Percentiles rank a stretch among this genome's conserved stretches.
phyloP scores from a whole-genome alignment of 805 yeast genomes.

The Ogataea ganodermae region DNA sequence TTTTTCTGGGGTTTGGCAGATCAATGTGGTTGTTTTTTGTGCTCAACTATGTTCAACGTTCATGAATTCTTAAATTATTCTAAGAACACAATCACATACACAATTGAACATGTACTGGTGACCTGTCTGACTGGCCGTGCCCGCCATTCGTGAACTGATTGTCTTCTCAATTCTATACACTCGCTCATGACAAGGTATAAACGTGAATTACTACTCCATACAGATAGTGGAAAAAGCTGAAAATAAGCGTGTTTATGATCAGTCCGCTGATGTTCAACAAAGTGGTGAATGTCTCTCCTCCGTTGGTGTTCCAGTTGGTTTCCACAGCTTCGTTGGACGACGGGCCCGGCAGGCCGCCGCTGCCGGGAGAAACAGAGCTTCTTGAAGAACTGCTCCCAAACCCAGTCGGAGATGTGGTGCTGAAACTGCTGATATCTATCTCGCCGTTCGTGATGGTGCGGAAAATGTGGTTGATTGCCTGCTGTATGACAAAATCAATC shows the following conservation, averaged over 20 bases:
- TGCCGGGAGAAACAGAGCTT: not conserved
- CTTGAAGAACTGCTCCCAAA: slow-evolving; percentile 4
- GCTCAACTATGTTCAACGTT: no score
- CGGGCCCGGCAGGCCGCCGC: not conserved
- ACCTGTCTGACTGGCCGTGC: no score
- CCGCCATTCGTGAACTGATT: no score
- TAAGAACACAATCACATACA: no score
- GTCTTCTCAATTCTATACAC: no score
- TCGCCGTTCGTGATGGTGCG: slow-evolving; percentile 16
- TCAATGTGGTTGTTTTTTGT: no score
- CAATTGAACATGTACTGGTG: no score
- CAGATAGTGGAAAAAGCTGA: slow-evolving; percentile 25
- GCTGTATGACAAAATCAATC: slow-evolving; percentile 23
- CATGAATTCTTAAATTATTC: no score
- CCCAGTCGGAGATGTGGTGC: slow-evolving; percentile 11
- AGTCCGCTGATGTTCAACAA: slow-evolving; percentile 21
- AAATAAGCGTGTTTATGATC: slow-evolving; percentile 23
- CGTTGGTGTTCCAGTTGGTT: slow-evolving; percentile 18
- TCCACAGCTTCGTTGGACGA: slow-evolving; percentile 5
- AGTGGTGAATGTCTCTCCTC: slow-evolving; percentile 23
- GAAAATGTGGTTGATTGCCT: slow-evolving; percentile 21
- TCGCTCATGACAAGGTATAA: slow-evolving; percentile 16
- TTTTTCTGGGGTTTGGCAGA: no score
- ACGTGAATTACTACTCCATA: slow-evolving; percentile 21
- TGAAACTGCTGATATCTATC: slow-evolving; percentile 20